Evolutionary conservation across 257 asterid species (phyloP), one percentile per base, ranked within the genome.

Genomic region (Cruciata laevipes): DNA sequence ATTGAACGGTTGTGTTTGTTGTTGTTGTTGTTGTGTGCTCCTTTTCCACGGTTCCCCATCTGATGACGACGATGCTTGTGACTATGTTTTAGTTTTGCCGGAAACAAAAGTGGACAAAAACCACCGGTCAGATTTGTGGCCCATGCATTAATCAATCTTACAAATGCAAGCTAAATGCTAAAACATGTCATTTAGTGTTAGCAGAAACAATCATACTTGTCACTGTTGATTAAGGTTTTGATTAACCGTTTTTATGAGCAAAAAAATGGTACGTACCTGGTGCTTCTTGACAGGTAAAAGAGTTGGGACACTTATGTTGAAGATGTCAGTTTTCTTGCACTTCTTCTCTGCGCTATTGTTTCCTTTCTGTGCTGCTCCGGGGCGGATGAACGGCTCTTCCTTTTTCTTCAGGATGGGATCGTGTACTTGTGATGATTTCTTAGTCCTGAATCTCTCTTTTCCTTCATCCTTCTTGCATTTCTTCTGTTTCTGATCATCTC

Each of bases 281-380:
- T 85, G 92, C 65, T 85, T 92, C 83, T 77, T 92, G 74, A 80
- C 81, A 20, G 95, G 90, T 71, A 85, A 70, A 70, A 79, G 75
- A 3, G 85, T 77, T 21, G 95, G 89, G 20, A 79, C 87, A 75
- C 81, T 83, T 18, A 63, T 71, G 65, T 73, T 75, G 10, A 76
- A 61, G 69, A 81, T 73, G 57, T 89, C 86, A 68, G 66, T 73
- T 78, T 78, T 86, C 84, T 85, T 88, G 76, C 76, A 52, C 53
- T 77, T 82, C 76, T 81, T 84, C 32, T 76, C 82, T 16, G 53
- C 31, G 12, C 69, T 37, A 23, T 73, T 83, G 25, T 71, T 83
- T 56, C 65, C 75, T 65, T 71, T 87, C 23, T 67, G 77, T 51
- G 77, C 40, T 18, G 80, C 61, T 25, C 74, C 65, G 51, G 90